Percentiles rank a stretch among this genome's conserved stretches.
phyloP scores from a whole-genome alignment of 129 eudicot genomes.

The Lactuca sativa region DNA sequence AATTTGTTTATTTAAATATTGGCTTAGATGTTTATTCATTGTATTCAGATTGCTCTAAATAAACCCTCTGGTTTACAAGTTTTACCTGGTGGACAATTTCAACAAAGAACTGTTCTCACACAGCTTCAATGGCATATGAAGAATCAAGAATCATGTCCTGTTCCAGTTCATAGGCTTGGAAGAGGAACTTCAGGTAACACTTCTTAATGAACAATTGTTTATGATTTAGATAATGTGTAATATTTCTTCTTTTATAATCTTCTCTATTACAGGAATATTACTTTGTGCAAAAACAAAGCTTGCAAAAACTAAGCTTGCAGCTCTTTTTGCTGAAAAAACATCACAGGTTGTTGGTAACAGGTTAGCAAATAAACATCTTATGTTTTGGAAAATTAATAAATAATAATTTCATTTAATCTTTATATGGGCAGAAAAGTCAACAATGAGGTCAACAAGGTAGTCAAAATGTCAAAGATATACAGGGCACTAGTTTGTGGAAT shows the following conservation, averaged over 20 bases:
- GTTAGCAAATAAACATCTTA: constrained; percentile 36
- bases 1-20: not conserved
- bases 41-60: constrained; percentile 74
- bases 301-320: constrained; percentile 74
- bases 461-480: constrained; percentile 75
- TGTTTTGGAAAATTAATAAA: not conserved
- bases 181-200: constrained; percentile 90
- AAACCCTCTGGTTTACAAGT: constrained; percentile 97
- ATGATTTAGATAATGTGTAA: not conserved
- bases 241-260: not conserved
- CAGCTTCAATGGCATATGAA: constrained; percentile 74
- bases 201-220: not conserved
- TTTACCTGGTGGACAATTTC: constrained; percentile 88
- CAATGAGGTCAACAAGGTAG: constrained; percentile 24
- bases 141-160: constrained; percentile 55
- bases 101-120: constrained; percentile 80
- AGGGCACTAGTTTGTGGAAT: constrained; percentile 81
- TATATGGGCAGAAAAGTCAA: constrained; percentile 43
- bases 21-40: constrained; percentile 11
- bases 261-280: constrained; percentile 58
- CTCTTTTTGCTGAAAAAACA: constrained; percentile 93
- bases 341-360: constrained; percentile 54
- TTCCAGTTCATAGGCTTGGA: constrained; percentile 97
- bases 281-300: constrained; percentile 96
- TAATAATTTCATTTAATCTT: constrained; percentile 18